Evolutionary conservation across 768 basidiomycete genomes (phyloP).

Genomic region (Leccinum imitatum): DNA sequence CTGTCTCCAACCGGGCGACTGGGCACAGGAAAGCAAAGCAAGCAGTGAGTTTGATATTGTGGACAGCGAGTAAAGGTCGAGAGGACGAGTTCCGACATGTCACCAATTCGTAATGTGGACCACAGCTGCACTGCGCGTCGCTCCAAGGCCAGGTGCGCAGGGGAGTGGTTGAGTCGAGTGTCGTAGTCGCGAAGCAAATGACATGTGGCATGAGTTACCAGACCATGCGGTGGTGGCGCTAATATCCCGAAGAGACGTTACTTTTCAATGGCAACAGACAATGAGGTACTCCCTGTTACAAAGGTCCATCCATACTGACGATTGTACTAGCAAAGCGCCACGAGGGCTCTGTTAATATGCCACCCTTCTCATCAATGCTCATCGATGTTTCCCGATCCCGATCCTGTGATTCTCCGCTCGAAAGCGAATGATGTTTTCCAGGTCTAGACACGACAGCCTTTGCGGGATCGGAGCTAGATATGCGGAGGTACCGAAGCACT

Average conservation of each 20-base stretch:
- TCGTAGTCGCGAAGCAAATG: not conserved
- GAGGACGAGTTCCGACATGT: not conserved
- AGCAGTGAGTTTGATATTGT: not conserved
- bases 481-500: slow-evolving; percentile 72
- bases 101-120: not conserved
- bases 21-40: not conserved
- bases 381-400: slow-evolving; percentile 24
- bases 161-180: not conserved
- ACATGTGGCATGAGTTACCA: not conserved
- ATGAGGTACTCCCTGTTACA: slow-evolving; percentile 6
- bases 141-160: not conserved
- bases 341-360: slow-evolving; percentile 28
- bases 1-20: not conserved
- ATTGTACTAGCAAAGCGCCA: slow-evolving; percentile 40
- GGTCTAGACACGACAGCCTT: slow-evolving; percentile 52
- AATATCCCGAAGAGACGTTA: not conserved
- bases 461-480: slow-evolving; percentile 56
- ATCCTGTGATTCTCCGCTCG: slow-evolving; percentile 6
- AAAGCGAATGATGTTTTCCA: slow-evolving; percentile 52
- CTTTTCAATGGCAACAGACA: not conserved
- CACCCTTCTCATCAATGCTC: slow-evolving; percentile 29
- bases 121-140: not conserved
- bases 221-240: not conserved
- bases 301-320: slow-evolving; percentile 36
- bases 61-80: not conserved